phyloP scores from a whole-genome alignment of 805 yeast genomes.

The Lipomyces lipofer region DNA sequence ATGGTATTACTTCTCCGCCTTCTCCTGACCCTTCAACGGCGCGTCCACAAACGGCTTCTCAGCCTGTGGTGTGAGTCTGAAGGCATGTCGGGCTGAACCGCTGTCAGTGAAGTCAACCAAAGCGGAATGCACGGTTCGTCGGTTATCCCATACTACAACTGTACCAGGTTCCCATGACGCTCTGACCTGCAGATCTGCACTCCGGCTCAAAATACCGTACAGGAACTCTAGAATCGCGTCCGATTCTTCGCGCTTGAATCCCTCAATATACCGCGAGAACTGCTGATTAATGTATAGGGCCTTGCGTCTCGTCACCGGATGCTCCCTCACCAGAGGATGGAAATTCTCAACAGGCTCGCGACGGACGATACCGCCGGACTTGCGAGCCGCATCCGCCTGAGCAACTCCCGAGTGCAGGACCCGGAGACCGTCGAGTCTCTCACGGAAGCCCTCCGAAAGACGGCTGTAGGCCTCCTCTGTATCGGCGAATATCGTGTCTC shows the following conservation, averaged over 20 bases:
- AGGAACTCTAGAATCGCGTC: conserved; percentile 59
- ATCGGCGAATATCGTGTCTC: conserved; percentile 57
- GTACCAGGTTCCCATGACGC: conserved; percentile 71
- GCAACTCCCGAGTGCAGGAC: conserved; percentile 63
- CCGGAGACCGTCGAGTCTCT: conserved; percentile 52
- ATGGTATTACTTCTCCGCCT: no score
- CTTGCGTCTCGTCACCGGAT: conserved; percentile 67
- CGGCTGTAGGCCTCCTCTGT: conserved; percentile 57
- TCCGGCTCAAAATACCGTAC: conserved; percentile 51
- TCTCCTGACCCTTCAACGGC: neutral
- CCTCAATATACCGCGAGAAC: conserved; percentile 64
- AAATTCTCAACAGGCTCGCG: conserved; percentile 51
- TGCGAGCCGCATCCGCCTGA: conserved; percentile 61
- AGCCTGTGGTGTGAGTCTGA: conserved; percentile 72
- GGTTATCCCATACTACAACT: conserved; percentile 76
- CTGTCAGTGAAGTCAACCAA: conserved; percentile 56
- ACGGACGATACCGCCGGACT: conserved; percentile 53
- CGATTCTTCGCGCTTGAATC: conserved; percentile 71
- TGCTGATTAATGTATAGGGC: conserved; percentile 47
- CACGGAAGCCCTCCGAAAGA: conserved; percentile 51
- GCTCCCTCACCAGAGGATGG: conserved; percentile 63
- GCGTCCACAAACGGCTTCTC: conserved; percentile 53
- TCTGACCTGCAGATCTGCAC: conserved; percentile 65
- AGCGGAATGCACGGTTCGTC: conserved; percentile 69
- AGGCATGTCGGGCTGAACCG: conserved; percentile 64